Conservation (phyloP, 1,284 basidiomycete species). For the Spongispora temasekensis region DNA sequence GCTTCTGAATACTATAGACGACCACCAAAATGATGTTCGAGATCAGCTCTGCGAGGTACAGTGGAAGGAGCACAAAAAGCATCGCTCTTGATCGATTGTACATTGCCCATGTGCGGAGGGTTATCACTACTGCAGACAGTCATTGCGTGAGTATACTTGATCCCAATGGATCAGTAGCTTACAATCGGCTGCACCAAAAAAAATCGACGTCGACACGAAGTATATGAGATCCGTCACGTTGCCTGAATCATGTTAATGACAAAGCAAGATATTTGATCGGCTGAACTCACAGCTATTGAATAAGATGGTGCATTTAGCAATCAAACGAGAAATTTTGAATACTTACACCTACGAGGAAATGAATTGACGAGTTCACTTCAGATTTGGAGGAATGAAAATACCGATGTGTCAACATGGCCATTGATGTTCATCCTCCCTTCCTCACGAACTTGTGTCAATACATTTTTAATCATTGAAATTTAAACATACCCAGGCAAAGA, state of each 20-base stretch:
- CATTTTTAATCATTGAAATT: neutral
- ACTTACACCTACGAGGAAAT: too few species aligned
- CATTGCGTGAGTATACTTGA: neutral
- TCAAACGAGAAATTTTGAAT: too few species aligned
- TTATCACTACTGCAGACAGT: neutral
- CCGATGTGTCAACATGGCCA: neutral
- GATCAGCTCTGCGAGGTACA: neutral
- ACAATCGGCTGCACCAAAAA: constrained; percentile 14
- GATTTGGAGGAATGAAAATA: too few species aligned
- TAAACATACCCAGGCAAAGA: neutral
- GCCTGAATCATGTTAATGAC: neutral
- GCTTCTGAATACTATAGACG: too few species aligned
- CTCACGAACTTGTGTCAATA: neutral
- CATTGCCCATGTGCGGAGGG: neutral
- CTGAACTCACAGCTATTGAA: too few species aligned
- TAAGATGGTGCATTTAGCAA: too few species aligned
- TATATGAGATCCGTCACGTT: neutral
- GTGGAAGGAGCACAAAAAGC: neutral
- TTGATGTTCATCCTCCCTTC: constrained; percentile 2
- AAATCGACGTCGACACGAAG: neutral
- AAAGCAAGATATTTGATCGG: too few species aligned
- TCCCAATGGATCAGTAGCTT: neutral
- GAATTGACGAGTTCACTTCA: too few species aligned
- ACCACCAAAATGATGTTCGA: too few species aligned
- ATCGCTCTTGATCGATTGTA: neutral